Evolutionary conservation across 2,329 filamentous ascomycete genomes (phyloP).

Genomic region (Alternaria sp.): DNA sequence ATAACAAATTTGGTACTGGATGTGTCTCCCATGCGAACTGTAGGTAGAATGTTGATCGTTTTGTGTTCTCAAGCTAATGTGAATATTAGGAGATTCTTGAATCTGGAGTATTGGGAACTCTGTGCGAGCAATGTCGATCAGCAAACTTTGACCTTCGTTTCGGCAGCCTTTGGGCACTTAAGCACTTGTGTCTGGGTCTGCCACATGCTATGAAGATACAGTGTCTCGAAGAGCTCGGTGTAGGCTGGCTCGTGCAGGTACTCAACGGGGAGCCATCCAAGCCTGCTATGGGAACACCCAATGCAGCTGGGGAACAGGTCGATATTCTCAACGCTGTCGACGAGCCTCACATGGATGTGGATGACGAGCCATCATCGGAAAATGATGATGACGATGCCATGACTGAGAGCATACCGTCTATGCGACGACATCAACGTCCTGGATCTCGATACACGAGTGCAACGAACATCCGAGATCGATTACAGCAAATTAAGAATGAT

Average conservation of each 20-base stretch:
- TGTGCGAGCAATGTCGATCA: conserved; percentile 87
- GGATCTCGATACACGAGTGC: conserved; percentile 48
- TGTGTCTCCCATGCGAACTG: conserved; percentile 89
- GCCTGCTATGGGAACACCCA: conserved; percentile 62
- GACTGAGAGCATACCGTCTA: conserved; percentile 54
- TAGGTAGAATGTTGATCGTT: conserved; percentile 56
- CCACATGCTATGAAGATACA: conserved; percentile 76
- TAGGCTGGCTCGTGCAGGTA: conserved; percentile 81
- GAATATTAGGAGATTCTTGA: conserved; percentile 68
- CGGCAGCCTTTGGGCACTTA: conserved; percentile 91
- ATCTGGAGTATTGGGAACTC: conserved; percentile 74
- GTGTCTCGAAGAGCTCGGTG: conserved; percentile 78
- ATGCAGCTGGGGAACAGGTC: conserved; percentile 67
- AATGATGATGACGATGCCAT: conserved; percentile 59
- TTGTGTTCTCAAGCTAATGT: conserved; percentile 17
- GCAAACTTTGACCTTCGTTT: conserved; percentile 79
- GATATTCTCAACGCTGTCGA: conserved; percentile 64
- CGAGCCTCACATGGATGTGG: conserved; percentile 53
- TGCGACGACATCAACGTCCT: conserved; percentile 48
- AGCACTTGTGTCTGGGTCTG: conserved; percentile 82
- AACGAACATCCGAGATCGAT: conserved; percentile 49
- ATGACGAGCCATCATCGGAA: conserved; percentile 45
- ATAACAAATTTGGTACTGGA: conserved; percentile 87
- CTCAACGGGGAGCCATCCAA: conserved; percentile 67
- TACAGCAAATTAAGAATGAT: conserved; percentile 63